Conservation (phyloP, 2,329 filamentous ascomycete species). For the Sclerotinia subarctica region DNA sequence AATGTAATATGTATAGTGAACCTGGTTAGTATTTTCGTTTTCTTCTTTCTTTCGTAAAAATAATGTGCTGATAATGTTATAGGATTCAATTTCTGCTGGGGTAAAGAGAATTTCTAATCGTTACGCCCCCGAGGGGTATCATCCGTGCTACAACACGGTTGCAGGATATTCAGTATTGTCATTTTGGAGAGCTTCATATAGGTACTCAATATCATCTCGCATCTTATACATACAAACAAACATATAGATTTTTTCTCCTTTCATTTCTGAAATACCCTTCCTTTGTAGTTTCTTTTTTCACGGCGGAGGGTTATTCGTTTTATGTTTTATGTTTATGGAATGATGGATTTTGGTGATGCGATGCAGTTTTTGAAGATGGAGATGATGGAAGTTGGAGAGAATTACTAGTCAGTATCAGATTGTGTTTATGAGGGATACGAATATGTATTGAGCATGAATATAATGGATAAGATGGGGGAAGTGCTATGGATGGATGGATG, state of each 20-base stretch:
- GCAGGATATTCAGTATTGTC: not conserved
- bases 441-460: too few relatives aligned
- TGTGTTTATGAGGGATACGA: not conserved
- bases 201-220: not conserved
- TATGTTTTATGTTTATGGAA: not conserved
- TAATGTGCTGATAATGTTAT: slow-evolving; percentile 19
- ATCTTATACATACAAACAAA: not conserved
- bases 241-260: not conserved
- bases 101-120: slow-evolving; percentile 52
- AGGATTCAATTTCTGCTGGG: slow-evolving; percentile 41
- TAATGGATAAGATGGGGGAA: too few relatives aligned
- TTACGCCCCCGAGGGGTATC: not conserved
- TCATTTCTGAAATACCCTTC: slow-evolving; percentile 6
- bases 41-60: not conserved
- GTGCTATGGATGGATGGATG: too few relatives aligned
- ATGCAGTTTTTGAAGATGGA: not conserved
- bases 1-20: slow-evolving; percentile 85
- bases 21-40: slow-evolving; percentile 59
- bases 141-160: not conserved
- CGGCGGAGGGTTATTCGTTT: not conserved
- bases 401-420: not conserved
- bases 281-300: not conserved
- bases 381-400: not conserved
- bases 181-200: not conserved
- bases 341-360: not conserved